Base-by-base conservation (phyloP, 2,329 filamentous ascomycete genomes). In the Raffaelea arxii region DNA sequence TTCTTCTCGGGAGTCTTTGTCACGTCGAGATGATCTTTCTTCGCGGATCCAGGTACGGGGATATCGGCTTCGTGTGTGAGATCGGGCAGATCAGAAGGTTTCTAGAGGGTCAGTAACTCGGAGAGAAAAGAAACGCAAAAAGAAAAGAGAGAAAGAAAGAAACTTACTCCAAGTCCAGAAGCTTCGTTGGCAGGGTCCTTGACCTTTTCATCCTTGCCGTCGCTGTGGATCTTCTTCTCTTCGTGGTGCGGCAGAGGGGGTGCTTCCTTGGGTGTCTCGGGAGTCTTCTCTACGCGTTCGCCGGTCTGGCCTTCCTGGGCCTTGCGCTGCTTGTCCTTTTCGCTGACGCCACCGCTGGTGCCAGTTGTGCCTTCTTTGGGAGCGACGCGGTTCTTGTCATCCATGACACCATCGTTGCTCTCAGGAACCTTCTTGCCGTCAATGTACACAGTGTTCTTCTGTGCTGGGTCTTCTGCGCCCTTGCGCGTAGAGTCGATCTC, bases 331-430 rank as follows among this genome's bases (percentile, higher is more conserved):
- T 88, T 92, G 55, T 81, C 80, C 65, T 94, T 95, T 61, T 90
- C 85, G 23, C 84, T 88, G 37, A 97, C 86, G 44, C 91, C 90
- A 12, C 89, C 90, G 59, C 90, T 86, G 2, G 86, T 94, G 35
- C 91, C 91, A 4, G 84, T 86, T 2, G 87, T 94, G 41, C 90
- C 91, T 61, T 89, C 77, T 60, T 89, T 90, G 4, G 90, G 87
- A 36, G 78, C 75, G 32, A 75, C 67, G 54, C 88, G 74, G 60
- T 85, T 77, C 52, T 84, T 86, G 63, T 96, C 90, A 59, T 94
- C 86, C 91, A 96, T 96, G 49, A 96, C 88, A 36, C 90, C 88
- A 60, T 94, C 80, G 55, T 82, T 81, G 50, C 68, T 70, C 53
- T 79, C 70, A 24, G 78, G 78, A 21, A 82, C 78, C 62, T 73